Evolutionary conservation across 495 filamentous ascomycete genomes (phyloP), one percentile per base, ranked within the genome.

Genomic region (Aeminium ludgeri): DNA sequence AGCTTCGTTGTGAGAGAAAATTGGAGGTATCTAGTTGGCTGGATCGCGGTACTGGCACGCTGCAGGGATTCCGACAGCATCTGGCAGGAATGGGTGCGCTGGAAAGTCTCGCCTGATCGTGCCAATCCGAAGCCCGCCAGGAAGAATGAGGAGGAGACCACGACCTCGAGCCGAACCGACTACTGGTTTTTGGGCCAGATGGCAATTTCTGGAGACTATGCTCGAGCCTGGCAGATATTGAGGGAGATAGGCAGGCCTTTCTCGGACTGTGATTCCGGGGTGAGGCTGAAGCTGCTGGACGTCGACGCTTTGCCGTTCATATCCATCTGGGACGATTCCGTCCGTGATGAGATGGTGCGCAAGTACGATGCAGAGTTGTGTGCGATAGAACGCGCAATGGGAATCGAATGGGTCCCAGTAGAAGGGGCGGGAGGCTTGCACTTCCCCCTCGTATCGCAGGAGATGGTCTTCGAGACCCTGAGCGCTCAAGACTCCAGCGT

Each of bases 181-280:
- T 38, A 44, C 15, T 55, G 49, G 52, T 55, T 55, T 30, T 25
- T 55, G n/a, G 50, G 50, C 33, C 50, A 52, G 32, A 42, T 55
- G 34, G 30, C 43, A 0, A 34, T 32, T 28, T 25, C 50, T 1
- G 50, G 46, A n/a, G 50, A 45, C n/a, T 29, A 45, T 25, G 25
- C 42, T 23, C 8, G 30, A 23, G 52, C 50, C 13, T 55, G 52
- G 52, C 17, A 32, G 15, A 20, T 52, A 0, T n/a, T 55, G 3
- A 20, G 32, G 3, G 52, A 52, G 19, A 45, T 27, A 10, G 31
- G 35, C 1, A 18, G 44, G 17, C n/a, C 31, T 7, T 48, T 52
- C 15, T 6, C 11, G 1, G 1, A 3, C 10, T 16, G 50, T 11
- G 41, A 47, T 12, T 25, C 20, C 0, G 16, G 35, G 0, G 38